These are phyloP conservation scores for Sordariomycetes sp. DNA, from an alignment of 2,329 filamentous ascomycete species.

Conservation along the genomic window DNA sequence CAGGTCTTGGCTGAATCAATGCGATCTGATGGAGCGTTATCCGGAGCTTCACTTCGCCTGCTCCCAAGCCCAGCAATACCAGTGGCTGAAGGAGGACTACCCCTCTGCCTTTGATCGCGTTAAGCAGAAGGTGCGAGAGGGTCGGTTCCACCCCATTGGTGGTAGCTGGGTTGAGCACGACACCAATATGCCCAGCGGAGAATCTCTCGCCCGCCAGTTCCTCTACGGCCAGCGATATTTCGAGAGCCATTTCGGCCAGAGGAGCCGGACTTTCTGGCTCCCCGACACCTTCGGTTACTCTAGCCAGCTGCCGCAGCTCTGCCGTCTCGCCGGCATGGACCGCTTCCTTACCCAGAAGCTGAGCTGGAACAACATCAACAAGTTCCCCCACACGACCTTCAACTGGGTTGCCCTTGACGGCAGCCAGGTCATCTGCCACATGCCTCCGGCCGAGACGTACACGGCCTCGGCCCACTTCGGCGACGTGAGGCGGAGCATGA, in stretches of 20 bases:
- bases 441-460: constrained; percentile 93
- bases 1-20: constrained; percentile 94
- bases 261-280: constrained; percentile 90
- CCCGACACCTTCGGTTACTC: constrained; percentile 98
- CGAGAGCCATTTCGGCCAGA: constrained; percentile 80
- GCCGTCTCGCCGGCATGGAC: constrained; percentile 87
- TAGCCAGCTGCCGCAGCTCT: constrained; percentile 86
- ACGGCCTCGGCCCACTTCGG: constrained; percentile 91
- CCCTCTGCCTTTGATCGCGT: constrained; percentile 84
- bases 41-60: constrained; percentile 87
- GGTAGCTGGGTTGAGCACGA: constrained; percentile 99
- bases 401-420: constrained; percentile 96
- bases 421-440: constrained; percentile 94
- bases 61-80: constrained; percentile 94
- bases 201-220: constrained; percentile 89
- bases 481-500: constrained; percentile 80
- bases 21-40: constrained; percentile 88
- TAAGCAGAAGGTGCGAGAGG: constrained; percentile 80
- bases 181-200: constrained; percentile 92
- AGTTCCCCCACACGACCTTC: constrained; percentile 96
- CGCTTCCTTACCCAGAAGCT: constrained; percentile 97
- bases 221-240: constrained; percentile 93
- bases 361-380: constrained; percentile 99
- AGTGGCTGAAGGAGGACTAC: constrained; percentile 89
- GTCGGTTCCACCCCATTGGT: constrained; percentile 87